Evolutionary conservation across 2,329 filamentous ascomycete species (phyloP).

Genomic region (Neonectria ditissima): DNA sequence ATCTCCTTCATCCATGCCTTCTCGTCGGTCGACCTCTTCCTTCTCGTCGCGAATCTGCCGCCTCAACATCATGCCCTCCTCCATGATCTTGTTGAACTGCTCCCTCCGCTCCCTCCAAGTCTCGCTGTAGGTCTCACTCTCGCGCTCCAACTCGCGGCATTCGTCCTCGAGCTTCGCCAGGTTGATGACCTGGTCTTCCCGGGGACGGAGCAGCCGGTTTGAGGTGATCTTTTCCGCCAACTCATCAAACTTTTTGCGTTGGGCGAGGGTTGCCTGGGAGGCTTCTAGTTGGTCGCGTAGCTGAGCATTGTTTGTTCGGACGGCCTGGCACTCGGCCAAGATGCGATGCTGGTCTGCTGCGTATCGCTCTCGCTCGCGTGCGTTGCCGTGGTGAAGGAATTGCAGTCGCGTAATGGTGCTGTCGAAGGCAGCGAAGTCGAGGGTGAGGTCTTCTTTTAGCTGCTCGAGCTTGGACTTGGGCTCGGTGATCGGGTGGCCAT

Average conservation of each 20-base stretch:
- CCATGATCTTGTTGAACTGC: constrained; percentile 89
- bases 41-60: constrained; percentile 93
- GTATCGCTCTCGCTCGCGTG: constrained; percentile 85
- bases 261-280: constrained; percentile 78
- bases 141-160: constrained; percentile 86
- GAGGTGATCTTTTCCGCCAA: constrained; percentile 87
- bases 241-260: constrained; percentile 88
- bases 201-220: constrained; percentile 81
- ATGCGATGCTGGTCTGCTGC: constrained; percentile 84
- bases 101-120: constrained; percentile 88
- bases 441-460: constrained; percentile 84
- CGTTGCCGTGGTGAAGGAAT: constrained; percentile 86
- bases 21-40: constrained; percentile 89
- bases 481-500: constrained; percentile 56
- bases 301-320: constrained; percentile 79
- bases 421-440: constrained; percentile 91
- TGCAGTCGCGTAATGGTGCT: constrained; percentile 89
- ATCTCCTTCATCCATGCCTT: constrained; percentile 80
- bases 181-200: constrained; percentile 84
- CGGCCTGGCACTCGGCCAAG: constrained; percentile 79
- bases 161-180: constrained; percentile 87
- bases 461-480: constrained; percentile 67
- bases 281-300: constrained; percentile 81
- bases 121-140: constrained; percentile 82
- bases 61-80: constrained; percentile 88